phyloP scores from a whole-genome alignment of 163 green algal species.

The Scenedesmus sp. region DNA sequence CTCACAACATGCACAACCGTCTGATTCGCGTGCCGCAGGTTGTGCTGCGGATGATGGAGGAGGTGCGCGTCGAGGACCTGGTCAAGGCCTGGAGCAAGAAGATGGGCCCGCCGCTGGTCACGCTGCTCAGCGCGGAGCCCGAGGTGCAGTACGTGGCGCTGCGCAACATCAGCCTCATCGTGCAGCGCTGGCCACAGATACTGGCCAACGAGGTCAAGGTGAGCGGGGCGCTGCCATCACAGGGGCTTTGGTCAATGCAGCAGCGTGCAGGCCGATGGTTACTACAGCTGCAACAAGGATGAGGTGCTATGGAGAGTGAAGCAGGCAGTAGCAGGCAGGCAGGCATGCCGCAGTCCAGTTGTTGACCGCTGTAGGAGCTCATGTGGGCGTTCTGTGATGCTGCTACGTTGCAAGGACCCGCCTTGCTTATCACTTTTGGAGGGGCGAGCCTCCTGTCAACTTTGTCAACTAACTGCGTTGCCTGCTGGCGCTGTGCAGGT shows the following conservation, averaged over 20 bases:
- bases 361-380: too few species aligned
- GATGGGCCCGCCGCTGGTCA: conserved; percentile 97
- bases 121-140: conserved; percentile 92
- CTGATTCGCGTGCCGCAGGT: conserved; percentile 63
- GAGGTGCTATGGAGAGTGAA: too few species aligned
- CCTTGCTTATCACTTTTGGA: too few species aligned
- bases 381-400: too few species aligned
- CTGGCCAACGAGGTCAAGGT: conserved; percentile 97
- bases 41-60: conserved; percentile 86
- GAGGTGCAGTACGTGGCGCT: conserved; percentile 99
- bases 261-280: too few species aligned
- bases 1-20: too few species aligned
- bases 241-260: background rate
- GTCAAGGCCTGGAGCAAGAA: conserved; percentile 86
- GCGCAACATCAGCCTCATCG: conserved; percentile 97
- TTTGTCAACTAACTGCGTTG: too few species aligned
- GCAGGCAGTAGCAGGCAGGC: too few species aligned
- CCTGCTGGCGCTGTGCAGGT: conserved; percentile 71
- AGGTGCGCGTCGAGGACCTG: conserved; percentile 76
- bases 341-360: too few species aligned
- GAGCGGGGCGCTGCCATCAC: conserved; percentile 23
- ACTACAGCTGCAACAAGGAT: too few species aligned
- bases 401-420: too few species aligned
- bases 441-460: too few species aligned
- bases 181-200: conserved; percentile 89